Evolutionary conservation across 164 flowering plant species (phyloP), one percentile per base, ranked within the genome.

Genomic region (Annona squamosa): DNA sequence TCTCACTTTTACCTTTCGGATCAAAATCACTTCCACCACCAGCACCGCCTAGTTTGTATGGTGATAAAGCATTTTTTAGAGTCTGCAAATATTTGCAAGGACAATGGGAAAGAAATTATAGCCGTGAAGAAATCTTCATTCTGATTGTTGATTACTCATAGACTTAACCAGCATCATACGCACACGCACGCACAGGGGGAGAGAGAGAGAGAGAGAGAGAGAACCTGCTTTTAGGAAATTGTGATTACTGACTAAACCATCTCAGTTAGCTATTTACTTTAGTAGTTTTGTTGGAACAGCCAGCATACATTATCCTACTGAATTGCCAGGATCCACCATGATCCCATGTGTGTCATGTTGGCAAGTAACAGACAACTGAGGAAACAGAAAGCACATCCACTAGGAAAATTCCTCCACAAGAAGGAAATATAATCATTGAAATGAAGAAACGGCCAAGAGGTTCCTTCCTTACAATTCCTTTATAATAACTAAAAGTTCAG

Each of bases 1-100:
- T 90, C 61, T 96, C 98, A 85, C 91, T 93, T 87, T 89, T 96
- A 63, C 99, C 97, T 81, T 86, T 93, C 17, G 98, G 97, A 84
- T 96, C 97, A 89, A 96, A 96, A 84, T 96, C 99, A 85, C 97
- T 91, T 73, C 99, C 99, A 74, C 99, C 98, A 5, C 90, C 90
- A 64, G 98, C 91, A 73, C 99, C 98, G 79, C 99, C 99, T 46
- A 96, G 86, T 82, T 93, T 90, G 78, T 87, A 93, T 18, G 99
- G 99, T 57, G 98, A 96, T 65, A 96, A 83, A 66, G 98, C 97
- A 84, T 90, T 93, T 82, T 89, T 96, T 71, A 96, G 79, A 71
- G 98, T 90, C 99, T 96, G 89, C 75, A 78, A 56, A 66, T 26
- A 41, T 48, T 41, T 16, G 57, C 52, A 71, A 67, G 17, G 26